phyloP scores from a whole-genome alignment of 2,329 filamentous ascomycete species.

The Arthrobotrys sinensis region DNA sequence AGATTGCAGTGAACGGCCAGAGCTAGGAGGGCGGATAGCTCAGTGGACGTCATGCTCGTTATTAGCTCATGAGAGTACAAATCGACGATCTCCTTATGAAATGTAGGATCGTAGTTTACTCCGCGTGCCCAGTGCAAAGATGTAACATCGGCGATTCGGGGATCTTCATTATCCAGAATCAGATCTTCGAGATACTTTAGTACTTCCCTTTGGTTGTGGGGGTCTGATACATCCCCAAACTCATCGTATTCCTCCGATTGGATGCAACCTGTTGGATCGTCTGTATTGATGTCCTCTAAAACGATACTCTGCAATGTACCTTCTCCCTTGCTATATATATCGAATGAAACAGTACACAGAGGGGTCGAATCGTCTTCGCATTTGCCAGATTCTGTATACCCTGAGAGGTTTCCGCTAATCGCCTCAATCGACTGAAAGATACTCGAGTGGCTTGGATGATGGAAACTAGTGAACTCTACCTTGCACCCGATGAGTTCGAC shows the following conservation, averaged over 20 bases:
- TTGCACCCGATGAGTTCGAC: neutral
- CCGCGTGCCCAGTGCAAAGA: neutral
- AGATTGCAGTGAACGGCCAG: slow-evolving; percentile 15
- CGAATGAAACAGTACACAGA: too few species aligned
- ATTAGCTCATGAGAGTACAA: neutral
- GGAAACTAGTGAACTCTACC: neutral
- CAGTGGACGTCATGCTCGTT: neutral
- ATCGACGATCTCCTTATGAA: neutral
- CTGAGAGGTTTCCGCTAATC: slow-evolving; percentile 1
- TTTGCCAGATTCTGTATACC: too few species aligned
- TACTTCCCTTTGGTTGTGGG: neutral
- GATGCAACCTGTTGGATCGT: too few species aligned
- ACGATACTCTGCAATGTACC: too few species aligned
- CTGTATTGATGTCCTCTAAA: too few species aligned
- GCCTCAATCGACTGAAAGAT: neutral
- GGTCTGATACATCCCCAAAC: too few species aligned
- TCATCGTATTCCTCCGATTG: too few species aligned
- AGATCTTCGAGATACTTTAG: neutral
- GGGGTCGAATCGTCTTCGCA: too few species aligned
- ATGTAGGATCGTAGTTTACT: neutral
- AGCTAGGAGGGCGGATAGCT: slow-evolving; percentile 8
- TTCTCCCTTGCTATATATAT: neutral
- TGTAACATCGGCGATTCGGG: too few species aligned
- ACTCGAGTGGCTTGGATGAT: too few species aligned
- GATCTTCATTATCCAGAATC: neutral